A percentile compares a stretch with the other conserved stretches of the same genome.
Evolutionary conservation across 2,329 filamentous ascomycete species (phyloP).

Genomic region (Talaromyces sp.): DNA sequence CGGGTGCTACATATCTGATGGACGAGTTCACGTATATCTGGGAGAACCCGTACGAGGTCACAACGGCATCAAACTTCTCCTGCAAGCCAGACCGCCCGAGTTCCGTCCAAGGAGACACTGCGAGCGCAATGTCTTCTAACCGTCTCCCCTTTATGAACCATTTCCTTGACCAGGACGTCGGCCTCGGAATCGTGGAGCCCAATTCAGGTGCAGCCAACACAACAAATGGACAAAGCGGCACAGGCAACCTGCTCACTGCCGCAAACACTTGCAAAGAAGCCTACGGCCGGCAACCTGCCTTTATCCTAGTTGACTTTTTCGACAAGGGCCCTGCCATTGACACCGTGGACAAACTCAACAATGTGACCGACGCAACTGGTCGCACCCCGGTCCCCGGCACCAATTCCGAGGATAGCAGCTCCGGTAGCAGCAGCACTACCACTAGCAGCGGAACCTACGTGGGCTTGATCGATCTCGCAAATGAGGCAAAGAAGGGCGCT

Average conservation of each 20-base stretch:
- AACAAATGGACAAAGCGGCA: conserved; percentile 60
- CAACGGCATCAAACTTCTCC: conserved; percentile 58
- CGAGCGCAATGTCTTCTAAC: conserved; percentile 49
- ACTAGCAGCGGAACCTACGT: conserved; percentile 31
- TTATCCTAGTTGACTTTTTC: conserved; percentile 75
- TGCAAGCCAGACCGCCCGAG: conserved; percentile 65
- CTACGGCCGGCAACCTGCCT: conserved; percentile 62
- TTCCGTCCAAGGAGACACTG: conserved; percentile 40
- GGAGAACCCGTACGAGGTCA: conserved; percentile 66
- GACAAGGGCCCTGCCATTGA: conserved; percentile 64
- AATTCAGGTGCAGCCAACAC: conserved; percentile 54
- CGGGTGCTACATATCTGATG: conserved; percentile 38
- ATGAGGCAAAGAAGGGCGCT: conserved; percentile 29
- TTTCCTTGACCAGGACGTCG: conserved; percentile 60
- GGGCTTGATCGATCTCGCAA: conserved; percentile 31
- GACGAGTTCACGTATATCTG: conserved; percentile 51
- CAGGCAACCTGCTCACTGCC: conserved; percentile 46
- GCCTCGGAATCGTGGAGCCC: conserved; percentile 53
- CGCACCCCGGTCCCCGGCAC: conserved; percentile 28
- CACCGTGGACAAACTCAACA: conserved; percentile 64
- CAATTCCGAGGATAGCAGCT: conserved; percentile 17
- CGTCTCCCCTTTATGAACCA: conserved; percentile 73
- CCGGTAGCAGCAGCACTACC: conserved; percentile 18
- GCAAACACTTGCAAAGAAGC: conserved; percentile 49
- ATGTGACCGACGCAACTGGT: conserved; percentile 41